Conservation (phyloP, 2,329 filamentous ascomycete genomes). For the Microsporum canis region DNA sequence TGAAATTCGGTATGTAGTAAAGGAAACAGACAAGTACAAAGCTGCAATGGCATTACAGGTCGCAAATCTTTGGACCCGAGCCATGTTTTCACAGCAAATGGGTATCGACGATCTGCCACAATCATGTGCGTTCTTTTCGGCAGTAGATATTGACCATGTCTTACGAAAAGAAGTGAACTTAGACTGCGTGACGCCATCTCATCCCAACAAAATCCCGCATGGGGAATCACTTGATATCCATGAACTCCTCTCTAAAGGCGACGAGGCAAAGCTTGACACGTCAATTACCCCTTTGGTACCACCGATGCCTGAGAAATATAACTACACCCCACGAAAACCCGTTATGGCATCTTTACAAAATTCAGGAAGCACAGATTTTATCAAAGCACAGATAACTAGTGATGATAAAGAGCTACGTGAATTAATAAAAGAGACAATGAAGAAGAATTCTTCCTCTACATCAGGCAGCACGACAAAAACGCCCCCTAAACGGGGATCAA, state of each 20-base stretch:
- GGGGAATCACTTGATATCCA: conserved; percentile 80
- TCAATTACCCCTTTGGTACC: conserved; percentile 45
- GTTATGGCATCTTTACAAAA: conserved; percentile 65
- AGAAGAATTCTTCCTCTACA: conserved; percentile 20
- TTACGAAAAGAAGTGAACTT: conserved; percentile 97
- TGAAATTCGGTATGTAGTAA: conserved; percentile 88
- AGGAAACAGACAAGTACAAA: conserved; percentile 72
- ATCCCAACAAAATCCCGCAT: conserved; percentile 62
- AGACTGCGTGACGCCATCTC: conserved; percentile 87
- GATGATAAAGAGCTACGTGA: conserved; percentile 62
- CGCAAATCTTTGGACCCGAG: conserved; percentile 89
- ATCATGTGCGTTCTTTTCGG: conserved; percentile 88
- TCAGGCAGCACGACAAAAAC: conserved; percentile 3
- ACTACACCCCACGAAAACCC: conserved; percentile 59
- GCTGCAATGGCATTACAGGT: conserved; percentile 88
- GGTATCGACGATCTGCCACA: conserved; percentile 93
- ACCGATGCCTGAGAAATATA: conserved; percentile 51
- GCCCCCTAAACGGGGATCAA: not conserved
- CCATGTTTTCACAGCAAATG: conserved; percentile 95
- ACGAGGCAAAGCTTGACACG: conserved; percentile 57
- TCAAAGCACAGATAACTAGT: conserved; percentile 72
- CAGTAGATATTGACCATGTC: conserved; percentile 88
- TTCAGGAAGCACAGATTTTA: conserved; percentile 48
- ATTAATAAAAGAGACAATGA: conserved; percentile 53
- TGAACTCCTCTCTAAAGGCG: conserved; percentile 62